Evolutionary conservation across 345 rosid genomes (phyloP).

Genomic region (Bruguiera sexangula): DNA sequence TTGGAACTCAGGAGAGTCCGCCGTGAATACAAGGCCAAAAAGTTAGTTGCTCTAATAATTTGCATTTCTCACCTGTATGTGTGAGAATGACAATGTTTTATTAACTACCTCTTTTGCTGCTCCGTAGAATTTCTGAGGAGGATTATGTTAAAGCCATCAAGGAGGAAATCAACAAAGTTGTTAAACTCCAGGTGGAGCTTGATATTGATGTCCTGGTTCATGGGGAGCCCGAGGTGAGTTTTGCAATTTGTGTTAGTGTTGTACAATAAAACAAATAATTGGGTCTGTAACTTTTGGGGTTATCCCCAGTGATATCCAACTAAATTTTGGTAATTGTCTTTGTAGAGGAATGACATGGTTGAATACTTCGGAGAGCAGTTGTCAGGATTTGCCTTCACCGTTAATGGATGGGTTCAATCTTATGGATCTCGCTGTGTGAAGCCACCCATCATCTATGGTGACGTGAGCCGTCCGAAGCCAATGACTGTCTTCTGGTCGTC

Average conservation of each 20-base stretch:
- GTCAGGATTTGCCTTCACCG: constrained; percentile 93
- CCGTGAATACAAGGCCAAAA: constrained; percentile 98
- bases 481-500: constrained; percentile 99
- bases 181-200: constrained; percentile 84
- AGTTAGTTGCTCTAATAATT: constrained; percentile 41
- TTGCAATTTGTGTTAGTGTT: neutral
- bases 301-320: neutral
- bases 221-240: constrained; percentile 94
- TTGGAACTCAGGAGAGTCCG: constrained; percentile 93
- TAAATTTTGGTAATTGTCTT: constrained; percentile 11
- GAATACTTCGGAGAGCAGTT: constrained; percentile 98
- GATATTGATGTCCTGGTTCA: constrained; percentile 97
- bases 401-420: constrained; percentile 97
- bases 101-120: neutral
- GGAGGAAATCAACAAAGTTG: constrained; percentile 88
- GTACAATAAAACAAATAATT: neutral
- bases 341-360: constrained; percentile 97
- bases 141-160: constrained; percentile 81
- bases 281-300: neutral
- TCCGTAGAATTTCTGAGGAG: constrained; percentile 78
- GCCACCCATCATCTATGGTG: constrained; percentile 98
- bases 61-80: neutral
- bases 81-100: neutral
- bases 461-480: constrained; percentile 96
- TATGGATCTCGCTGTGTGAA: constrained; percentile 97